Evolutionary conservation across 441 rosid genomes (phyloP), one percentile per base, ranked within the genome.

Genomic region (Adansonia rubrostipa): DNA sequence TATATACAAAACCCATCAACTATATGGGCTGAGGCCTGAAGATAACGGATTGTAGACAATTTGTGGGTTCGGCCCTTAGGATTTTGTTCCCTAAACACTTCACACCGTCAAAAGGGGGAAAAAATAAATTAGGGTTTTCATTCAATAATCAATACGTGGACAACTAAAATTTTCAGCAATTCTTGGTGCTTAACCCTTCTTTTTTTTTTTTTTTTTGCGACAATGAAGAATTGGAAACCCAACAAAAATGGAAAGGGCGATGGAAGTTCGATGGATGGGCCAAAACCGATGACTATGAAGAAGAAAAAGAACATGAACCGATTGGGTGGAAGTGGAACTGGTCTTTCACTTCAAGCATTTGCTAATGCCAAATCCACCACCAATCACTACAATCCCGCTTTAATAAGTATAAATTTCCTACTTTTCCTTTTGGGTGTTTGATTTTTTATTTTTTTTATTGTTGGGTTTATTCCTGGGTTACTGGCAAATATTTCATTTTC

Each of bases 271-370:
- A 50, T 44, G 73, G 66, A 74, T 13, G 75, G 79, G 80, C 71
- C 87, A 45, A 86, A 78, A 76, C 75, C 76, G 24, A 61, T 54
- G 44, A 76, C 50, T 54, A 78, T 68, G 86, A 88, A 61, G 81
- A 89, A 84, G 85, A 83, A 86, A 84, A 86, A 80, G 89, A 95
- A 96, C 86, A 78, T 89, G 85, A 84, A 73, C 88, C 88, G 96
- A 76, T 82, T 96, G 71, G 94, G 98, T 77, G 97, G 98, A 71
- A 80, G 96, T 78, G 97, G 98, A 73, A 80, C 82, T 40, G 96
- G 96, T 69, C 97, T 94, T 80, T 96, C 97, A 4, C 98, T 96
- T 44, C 89, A 90, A 77, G 90, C 95, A 3, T 96, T 92, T 68
- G 95, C 94, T 19, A 93, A 89, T 77, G 83, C 90, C 53, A 94